phyloP scores from a whole-genome alignment of 257 asterid genomes.

The Lavandula angustifolia region DNA sequence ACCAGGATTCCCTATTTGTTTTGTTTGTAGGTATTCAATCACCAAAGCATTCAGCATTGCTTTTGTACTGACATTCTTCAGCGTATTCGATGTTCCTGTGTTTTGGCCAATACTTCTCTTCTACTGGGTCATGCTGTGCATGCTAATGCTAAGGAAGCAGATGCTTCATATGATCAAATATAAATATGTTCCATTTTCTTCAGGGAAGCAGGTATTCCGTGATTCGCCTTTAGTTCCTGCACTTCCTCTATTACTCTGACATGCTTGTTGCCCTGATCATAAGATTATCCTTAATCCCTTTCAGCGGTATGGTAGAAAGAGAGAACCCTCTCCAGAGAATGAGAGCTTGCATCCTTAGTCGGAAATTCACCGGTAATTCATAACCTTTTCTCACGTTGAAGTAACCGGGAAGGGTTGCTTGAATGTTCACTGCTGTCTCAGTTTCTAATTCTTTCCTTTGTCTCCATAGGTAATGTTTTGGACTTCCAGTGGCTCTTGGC shows the following conservation, averaged over 20 bases:
- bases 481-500: conserved; percentile 25
- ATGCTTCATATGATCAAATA: conserved; percentile 63
- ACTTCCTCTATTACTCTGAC: not conserved
- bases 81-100: conserved; percentile 60
- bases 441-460: conserved; percentile 3
- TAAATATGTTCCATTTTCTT: conserved; percentile 57
- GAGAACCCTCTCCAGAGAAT: conserved; percentile 46
- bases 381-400: not conserved
- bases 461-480: conserved; percentile 18
- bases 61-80: conserved; percentile 52
- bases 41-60: conserved; percentile 62
- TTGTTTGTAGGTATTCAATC: conserved; percentile 52
- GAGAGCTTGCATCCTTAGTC: conserved; percentile 36
- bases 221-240: not conserved
- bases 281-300: conserved; percentile 20
- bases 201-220: conserved; percentile 56
- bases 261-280: conserved; percentile 19
- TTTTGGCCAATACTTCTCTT: conserved; percentile 72
- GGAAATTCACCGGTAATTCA: conserved; percentile 20
- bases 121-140: conserved; percentile 63
- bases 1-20: conserved; percentile 20
- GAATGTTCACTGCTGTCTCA: conserved; percentile 3
- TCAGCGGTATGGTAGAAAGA: conserved; percentile 52
- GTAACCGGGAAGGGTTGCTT: not conserved
- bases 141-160: conserved; percentile 54